phyloP scores from a whole-genome alignment of 495 filamentous ascomycete genomes.

The Parachaetomium inaequale region DNA sequence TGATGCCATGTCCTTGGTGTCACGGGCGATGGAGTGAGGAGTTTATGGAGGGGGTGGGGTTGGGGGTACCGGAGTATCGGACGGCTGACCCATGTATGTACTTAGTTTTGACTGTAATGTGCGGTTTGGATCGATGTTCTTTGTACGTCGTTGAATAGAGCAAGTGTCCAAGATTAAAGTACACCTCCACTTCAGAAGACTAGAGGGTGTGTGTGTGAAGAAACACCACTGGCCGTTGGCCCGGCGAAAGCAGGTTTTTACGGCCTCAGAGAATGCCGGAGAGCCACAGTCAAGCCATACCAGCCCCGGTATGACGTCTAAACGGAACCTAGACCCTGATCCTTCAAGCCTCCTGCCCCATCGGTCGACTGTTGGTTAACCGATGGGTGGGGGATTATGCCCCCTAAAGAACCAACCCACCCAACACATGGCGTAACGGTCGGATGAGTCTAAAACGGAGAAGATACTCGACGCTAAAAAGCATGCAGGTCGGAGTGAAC shows the following conservation, averaged over 20 bases:
- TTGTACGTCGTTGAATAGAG: background rate
- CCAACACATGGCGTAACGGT: background rate
- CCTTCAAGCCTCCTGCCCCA: background rate
- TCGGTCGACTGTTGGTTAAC: background rate
- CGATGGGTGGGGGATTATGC: background rate
- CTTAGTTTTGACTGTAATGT: background rate
- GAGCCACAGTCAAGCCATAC: constrained; percentile 7
- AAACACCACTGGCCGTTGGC: background rate
- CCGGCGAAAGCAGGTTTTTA: constrained; percentile 13
- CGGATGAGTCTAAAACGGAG: background rate
- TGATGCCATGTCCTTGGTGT: background rate
- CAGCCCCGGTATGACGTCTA: constrained; percentile 3
- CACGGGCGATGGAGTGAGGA: background rate
- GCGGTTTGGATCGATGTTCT: background rate
- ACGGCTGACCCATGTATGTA: background rate
- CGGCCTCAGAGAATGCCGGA: background rate
- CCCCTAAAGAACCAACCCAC: background rate
- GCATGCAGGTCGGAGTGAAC: background rate
- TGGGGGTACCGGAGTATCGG: background rate
- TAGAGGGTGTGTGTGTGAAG: background rate
- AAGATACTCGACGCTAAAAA: too few species aligned
- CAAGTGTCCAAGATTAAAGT: background rate
- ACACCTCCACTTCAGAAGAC: background rate
- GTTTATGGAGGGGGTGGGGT: background rate
- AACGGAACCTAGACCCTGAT: background rate